Conservation (phyloP, 1,139 yeast genomes). For the Diutina catenulata region DNA sequence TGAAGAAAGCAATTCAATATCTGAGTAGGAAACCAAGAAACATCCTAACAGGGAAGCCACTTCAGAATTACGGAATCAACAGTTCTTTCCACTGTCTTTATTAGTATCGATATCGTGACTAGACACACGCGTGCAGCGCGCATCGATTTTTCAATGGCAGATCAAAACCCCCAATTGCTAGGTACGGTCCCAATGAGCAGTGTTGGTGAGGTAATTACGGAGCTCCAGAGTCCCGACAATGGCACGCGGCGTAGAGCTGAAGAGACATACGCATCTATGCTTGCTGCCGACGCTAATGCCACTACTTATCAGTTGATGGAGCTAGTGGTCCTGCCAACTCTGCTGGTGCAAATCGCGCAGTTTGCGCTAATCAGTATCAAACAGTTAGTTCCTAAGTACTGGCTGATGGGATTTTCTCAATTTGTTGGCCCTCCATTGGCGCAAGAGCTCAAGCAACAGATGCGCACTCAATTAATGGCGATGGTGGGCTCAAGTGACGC, state of each 20-base stretch:
- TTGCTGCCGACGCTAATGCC: conserved; percentile 20
- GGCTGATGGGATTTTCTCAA: conserved; percentile 81
- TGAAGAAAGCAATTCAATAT: too few relatives aligned
- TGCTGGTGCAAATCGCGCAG: conserved; percentile 23
- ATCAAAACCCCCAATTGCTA: too few relatives aligned
- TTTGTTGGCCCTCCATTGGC: conserved; percentile 58
- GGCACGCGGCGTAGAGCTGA: conserved; percentile 23
- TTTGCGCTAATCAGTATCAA: conserved; percentile 61
- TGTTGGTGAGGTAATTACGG: neutral
- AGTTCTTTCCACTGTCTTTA: too few relatives aligned
- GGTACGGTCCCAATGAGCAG: too few relatives aligned
- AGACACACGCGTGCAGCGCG: too few relatives aligned
- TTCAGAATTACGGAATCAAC: too few relatives aligned
- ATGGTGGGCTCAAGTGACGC: conserved; percentile 40
- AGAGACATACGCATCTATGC: conserved; percentile 18
- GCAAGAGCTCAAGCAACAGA: conserved; percentile 36
- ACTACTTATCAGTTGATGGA: conserved; percentile 20
- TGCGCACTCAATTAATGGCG: conserved; percentile 43
- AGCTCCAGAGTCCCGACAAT: conserved; percentile 21
- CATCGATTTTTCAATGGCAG: too few relatives aligned
- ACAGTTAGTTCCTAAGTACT: conserved; percentile 55
- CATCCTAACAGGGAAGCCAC: too few relatives aligned
- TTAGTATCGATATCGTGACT: too few relatives aligned
- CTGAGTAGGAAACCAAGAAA: too few relatives aligned
- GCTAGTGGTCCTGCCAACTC: conserved; percentile 13